Evolutionary conservation across 768 basidiomycete species (phyloP).

Genomic region (Tulasnella sp.): DNA sequence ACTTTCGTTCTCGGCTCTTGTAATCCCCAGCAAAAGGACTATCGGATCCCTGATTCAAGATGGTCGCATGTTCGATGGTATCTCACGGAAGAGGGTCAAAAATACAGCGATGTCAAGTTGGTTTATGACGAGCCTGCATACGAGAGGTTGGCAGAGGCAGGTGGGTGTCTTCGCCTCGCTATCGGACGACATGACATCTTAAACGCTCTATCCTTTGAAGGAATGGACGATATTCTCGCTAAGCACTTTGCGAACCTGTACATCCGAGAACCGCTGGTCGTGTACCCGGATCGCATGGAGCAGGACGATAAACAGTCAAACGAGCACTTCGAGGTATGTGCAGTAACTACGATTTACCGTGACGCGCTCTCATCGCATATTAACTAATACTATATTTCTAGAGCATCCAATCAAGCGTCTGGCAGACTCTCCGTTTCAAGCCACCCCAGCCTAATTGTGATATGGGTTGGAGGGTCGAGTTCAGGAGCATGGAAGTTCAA

Average conservation of each 20-base stretch:
- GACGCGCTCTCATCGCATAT: not conserved
- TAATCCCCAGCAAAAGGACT: not conserved
- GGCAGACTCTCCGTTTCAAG: slow-evolving; percentile 98
- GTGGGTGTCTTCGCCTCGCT: slow-evolving; percentile 46
- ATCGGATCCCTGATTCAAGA: slow-evolving; percentile 85
- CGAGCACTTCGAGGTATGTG: slow-evolving; percentile 90
- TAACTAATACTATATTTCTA: slow-evolving; percentile 42
- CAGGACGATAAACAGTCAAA: slow-evolving; percentile 85
- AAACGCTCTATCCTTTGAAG: slow-evolving; percentile 46
- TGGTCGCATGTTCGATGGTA: slow-evolving; percentile 96
- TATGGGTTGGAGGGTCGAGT: slow-evolving; percentile 98
- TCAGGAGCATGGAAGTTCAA: slow-evolving; percentile 98
- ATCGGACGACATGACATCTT: no score
- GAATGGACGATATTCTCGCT: slow-evolving; percentile 81
- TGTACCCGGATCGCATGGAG: slow-evolving; percentile 89
- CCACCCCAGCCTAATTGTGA: slow-evolving; percentile 86
- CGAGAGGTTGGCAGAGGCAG: slow-evolving; percentile 71
- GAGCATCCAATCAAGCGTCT: slow-evolving; percentile 99
- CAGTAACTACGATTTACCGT: not conserved
- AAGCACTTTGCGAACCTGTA: slow-evolving; percentile 94
- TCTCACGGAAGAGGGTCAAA: slow-evolving; percentile 65
- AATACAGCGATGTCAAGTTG: slow-evolving; percentile 86
- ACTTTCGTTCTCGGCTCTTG: no score
- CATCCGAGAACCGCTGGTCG: slow-evolving; percentile 93
- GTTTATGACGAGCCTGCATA: slow-evolving; percentile 78